phyloP scores from a whole-genome alignment of 1,139 yeast genomes.

The Nakaseomyces delphensis region DNA sequence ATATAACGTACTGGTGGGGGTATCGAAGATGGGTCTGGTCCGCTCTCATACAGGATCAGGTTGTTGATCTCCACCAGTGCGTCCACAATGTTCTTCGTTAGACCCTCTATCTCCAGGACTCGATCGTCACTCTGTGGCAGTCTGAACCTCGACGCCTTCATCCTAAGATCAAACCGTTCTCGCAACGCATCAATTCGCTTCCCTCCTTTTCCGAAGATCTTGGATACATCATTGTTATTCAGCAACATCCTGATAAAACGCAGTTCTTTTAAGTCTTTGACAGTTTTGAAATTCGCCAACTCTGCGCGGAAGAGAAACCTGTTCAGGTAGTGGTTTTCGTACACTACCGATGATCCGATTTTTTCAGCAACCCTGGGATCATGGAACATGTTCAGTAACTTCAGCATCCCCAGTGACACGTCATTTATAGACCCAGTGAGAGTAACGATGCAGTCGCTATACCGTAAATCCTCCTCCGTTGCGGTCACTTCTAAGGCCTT shows the following conservation, averaged over 20 bases:
- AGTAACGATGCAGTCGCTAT: not conserved
- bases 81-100: conserved; percentile 56
- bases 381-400: not conserved
- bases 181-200: conserved; percentile 71
- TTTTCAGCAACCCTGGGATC: not conserved
- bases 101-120: conserved; percentile 78
- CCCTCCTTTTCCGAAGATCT: conserved; percentile 80
- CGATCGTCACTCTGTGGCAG: conserved; percentile 79
- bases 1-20: not conserved
- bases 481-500: not conserved
- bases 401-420: conserved; percentile 1
- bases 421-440: not conserved
- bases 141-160: conserved; percentile 80
- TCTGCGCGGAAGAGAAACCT: conserved; percentile 26
- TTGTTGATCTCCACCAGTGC: conserved; percentile 42
- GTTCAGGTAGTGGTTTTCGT: conserved; percentile 21
- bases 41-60: conserved; percentile 15
- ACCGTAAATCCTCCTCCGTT: not conserved
- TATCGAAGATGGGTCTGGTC: not conserved
- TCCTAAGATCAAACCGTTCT: conserved; percentile 54
- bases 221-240: conserved; percentile 83
- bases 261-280: conserved; percentile 15
- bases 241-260: conserved; percentile 52
- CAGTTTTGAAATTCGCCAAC: conserved; percentile 17
- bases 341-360: not conserved